Evolutionary conservation across 768 basidiomycete genomes (phyloP), one percentile per base, ranked within the genome.

Genomic region (Tulasnella calospora): DNA sequence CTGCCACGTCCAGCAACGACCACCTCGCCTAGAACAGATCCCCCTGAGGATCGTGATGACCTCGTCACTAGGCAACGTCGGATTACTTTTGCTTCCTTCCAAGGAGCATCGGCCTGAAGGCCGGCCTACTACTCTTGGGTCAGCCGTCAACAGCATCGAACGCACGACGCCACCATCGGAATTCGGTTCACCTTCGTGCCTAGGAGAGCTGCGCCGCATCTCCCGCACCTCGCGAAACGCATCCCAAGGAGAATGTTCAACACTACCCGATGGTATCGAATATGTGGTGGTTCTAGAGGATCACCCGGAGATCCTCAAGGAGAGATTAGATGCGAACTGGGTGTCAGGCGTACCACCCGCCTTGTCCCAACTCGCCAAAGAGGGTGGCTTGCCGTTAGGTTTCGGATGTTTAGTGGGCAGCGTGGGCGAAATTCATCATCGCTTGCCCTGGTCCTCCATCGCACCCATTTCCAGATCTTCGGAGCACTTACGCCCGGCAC

Each of bases 321-420:
- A 30, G 30, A 67, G 17, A 35, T 2, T 85, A 40, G 88, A 90
- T 72, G 85, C 87, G 78, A 86, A 86, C 13, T 91, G 90, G 90
- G 86, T 89, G 84, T 81, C 86, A 10, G 81, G 85, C 0, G 83
- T 85, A 6, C 86, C 87, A 41, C 71, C 73, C 12, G 83, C 84
- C 13, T 91, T 90, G 81, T 55, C 74, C 17, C 61, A 81, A 2
- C 80, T 89, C 13, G 80, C 87, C 0, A 35, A 79, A 17, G 75
- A 79, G 17, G 80, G 83, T 7, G 79, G 81, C 2, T 83, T 84
- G 0, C 88, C 87, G 6, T 80, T 83, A 7, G 89, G 90, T 7
- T 86, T 90, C 71, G 90, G 89, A 13, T 90, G 89, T 55, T 86
- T 90, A 2, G 87, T 89, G 0, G 90, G 91, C 83, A 89, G 86